Evolutionary conservation across 2,329 filamentous ascomycete genomes (phyloP), one percentile per base, ranked within the genome.

Genomic region (Pseudopithomyces chartarum): DNA sequence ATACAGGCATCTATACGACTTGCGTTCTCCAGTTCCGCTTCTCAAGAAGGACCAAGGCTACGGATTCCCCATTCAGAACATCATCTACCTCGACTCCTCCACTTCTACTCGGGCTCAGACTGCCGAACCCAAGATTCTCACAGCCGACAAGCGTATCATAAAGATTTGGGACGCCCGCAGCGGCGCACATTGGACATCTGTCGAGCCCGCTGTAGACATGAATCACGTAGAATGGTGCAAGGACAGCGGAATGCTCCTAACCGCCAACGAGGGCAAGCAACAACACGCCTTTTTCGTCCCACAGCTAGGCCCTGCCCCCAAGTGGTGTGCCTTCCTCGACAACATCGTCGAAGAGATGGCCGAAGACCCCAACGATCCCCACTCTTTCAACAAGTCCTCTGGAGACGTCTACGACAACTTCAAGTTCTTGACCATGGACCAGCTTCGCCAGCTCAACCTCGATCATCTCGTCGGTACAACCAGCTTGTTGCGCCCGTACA

Each of bases 331-430:
- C 2, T 98, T 98, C 85, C 81, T 99, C 60, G 96, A 99, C 78
- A 97, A 96, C 69, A 87, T 99, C 69, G 95, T 98, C 10, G 95
- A 99, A 79, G 96, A 99, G 77, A 97, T 99, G 92, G 94, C 94
- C 8, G 94, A 98, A 73, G 85, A 88, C 65, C 81, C 82, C 8
- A 85, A 86, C 66, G 87, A 89, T 67, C 87, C 87, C 5, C 83
- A 85, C 55, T 78, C 80, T 2, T 83, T 78, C 65, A 77, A 75
- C 40, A 70, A 75, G n/a, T 66, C 89, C 71, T 81, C 84, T 57
- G 89, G 89, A 29, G 89, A 95, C 66, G 91, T 95, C 10, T 99
- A 99, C 81, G 95, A 99, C 78, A 98, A 99, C 78, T 98, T 94
- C 86, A 99, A 98, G 79, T 99, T 99, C 85, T 82, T 99, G 71